Percentiles rank a stretch among this genome's conserved stretches.
Conservation (phyloP, 2,329 filamentous ascomycete genomes). For the Phialemonium atrogriseum region DNA sequence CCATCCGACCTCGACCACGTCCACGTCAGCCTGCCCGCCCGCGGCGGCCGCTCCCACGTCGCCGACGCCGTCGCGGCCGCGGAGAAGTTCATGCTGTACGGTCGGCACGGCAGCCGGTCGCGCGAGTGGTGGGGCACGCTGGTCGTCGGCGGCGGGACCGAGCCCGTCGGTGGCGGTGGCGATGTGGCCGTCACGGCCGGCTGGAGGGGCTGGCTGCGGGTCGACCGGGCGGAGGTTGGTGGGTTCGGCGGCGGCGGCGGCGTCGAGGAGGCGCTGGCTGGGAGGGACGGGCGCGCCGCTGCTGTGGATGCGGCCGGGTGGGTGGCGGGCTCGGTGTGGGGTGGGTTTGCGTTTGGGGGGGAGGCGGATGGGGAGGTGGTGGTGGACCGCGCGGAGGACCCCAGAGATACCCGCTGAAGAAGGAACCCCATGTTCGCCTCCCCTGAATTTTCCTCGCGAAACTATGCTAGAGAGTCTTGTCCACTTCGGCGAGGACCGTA, state of each 20-base stretch:
- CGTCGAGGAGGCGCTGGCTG: conserved; percentile 35
- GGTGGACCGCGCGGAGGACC: too few species aligned
- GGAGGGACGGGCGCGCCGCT: conserved; percentile 28
- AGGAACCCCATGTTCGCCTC: too few species aligned
- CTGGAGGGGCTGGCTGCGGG: conserved; percentile 44
- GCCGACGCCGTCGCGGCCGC: conserved; percentile 28
- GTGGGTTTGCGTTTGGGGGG: conserved; percentile 33
- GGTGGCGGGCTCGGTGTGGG: conserved; percentile 41
- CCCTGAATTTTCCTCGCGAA: too few species aligned
- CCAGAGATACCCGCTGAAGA: too few species aligned
- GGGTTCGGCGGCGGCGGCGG: conserved; percentile 20
- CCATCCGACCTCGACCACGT: conserved; percentile 37
- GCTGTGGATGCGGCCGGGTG: conserved; percentile 35
- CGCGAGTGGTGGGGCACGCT: conserved; percentile 53
- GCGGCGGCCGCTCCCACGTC: conserved; percentile 11
- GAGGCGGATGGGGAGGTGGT: conserved; percentile 3
- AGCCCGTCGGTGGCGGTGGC: conserved; percentile 16
- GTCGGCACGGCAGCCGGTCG: conserved; percentile 29
- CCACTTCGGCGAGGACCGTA: too few species aligned
- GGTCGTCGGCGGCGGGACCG: conserved; percentile 34
- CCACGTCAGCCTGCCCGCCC: conserved; percentile 33
- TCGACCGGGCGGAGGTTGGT: conserved; percentile 37
- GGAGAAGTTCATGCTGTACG: conserved; percentile 43
- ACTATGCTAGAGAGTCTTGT: too few species aligned
- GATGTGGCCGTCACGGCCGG: conserved; percentile 26